Evolutionary conservation across 306 rosid species (phyloP), one percentile per base, ranked within the genome.

Genomic region (Notholithocarpus densiflorus): DNA sequence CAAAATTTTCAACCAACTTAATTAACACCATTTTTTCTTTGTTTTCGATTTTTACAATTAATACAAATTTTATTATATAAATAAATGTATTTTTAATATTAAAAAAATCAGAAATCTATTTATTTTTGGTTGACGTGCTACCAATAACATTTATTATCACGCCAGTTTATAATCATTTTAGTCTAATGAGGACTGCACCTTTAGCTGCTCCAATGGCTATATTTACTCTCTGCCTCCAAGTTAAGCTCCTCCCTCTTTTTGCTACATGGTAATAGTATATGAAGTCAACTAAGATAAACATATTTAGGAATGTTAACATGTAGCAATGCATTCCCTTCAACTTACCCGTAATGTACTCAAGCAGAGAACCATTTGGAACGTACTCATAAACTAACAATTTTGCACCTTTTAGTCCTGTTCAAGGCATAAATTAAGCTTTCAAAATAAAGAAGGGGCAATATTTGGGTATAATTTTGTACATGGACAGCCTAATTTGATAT

Each of bases 141-240:
- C 53, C 5, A 48, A 48, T 48, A 0, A 48, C 17, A 48, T 3
- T 12, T 13, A 48, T 48, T 48, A 40, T 48, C 17, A 13, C 5
- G 17, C 17, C 1, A 12, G 1, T 48, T 48, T 48, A 13, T 48
- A 12, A 48, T 48, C 1, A 48, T 48, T 48, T 48, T 40, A 40
- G 45, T 40, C 45, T 8, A 40, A 8, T 0, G 12, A 40, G 45
- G 45, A 40, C 45, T 40, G 45, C 45, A 89, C 98, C 95, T 88
- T 83, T 89, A 19, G 96, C 96, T 68, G 93, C 94, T 86, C 97
- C 97, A 68, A 90, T 90, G 75, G 97, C 94, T 80, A 94, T 83
- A 13, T 80, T 89, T 45, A 89, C 84, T 83, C 98, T 87, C 71
- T 90, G 93, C 86, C 87, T 90, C 98, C 96, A 92, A 75, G 85